These are phyloP conservation scores for Alternaria novae-zelandiae DNA, from an alignment of 2,329 filamentous ascomycete species.

Conservation along the genomic window DNA sequence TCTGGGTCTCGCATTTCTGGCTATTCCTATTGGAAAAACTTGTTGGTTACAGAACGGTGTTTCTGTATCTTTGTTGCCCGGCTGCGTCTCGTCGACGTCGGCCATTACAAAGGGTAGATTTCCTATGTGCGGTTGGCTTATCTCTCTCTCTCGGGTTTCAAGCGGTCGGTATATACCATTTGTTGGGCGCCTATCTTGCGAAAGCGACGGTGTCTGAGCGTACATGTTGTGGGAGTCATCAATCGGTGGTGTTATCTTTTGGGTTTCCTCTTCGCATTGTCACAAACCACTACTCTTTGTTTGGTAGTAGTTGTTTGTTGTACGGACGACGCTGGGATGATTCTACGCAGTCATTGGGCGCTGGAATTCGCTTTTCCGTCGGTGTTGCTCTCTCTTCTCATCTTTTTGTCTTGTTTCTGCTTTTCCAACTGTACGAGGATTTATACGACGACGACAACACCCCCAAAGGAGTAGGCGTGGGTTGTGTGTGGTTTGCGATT, in stretches of 20 bases:
- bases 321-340: constrained; percentile 48
- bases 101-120: constrained; percentile 48
- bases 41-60: constrained; percentile 42
- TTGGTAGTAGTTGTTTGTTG: background rate
- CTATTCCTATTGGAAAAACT: constrained; percentile 44
- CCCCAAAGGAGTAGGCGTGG: constrained; percentile 18
- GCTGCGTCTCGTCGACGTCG: constrained; percentile 22
- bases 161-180: constrained; percentile 51
- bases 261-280: constrained; percentile 46
- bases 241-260: background rate
- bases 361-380: constrained; percentile 31
- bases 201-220: constrained; percentile 47
- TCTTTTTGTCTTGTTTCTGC: constrained; percentile 12
- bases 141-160: constrained; percentile 26
- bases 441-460: constrained; percentile 23
- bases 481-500: constrained; percentile 15
- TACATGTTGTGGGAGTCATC: constrained; percentile 31
- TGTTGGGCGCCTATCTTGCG: constrained; percentile 45
- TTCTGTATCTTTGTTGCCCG: constrained; percentile 45
- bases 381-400: constrained; percentile 3
- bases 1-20: constrained; percentile 43
- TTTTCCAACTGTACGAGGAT: constrained; percentile 45
- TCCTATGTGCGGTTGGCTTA: constrained; percentile 47
- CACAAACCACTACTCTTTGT: background rate
- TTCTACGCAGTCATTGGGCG: constrained; percentile 44